phyloP scores from a whole-genome alignment of 2,329 filamentous ascomycete genomes.

The Calonectria naviculata region DNA sequence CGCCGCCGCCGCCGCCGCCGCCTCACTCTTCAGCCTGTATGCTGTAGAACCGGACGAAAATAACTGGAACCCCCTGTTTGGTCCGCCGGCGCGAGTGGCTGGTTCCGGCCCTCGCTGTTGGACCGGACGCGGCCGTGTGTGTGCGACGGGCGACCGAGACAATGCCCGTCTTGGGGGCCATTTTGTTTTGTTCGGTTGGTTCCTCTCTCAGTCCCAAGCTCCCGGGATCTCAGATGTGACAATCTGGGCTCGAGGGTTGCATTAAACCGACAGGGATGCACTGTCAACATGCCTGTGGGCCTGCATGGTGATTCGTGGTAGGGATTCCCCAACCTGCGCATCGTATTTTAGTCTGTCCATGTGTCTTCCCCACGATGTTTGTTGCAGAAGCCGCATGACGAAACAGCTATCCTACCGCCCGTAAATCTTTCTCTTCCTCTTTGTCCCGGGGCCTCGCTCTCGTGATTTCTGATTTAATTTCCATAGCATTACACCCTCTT shows the following conservation, averaged over 20 bases:
- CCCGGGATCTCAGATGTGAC: slow-evolving; percentile 39
- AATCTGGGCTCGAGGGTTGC: slow-evolving; percentile 32
- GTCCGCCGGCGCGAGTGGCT: slow-evolving; percentile 39
- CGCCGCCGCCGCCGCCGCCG: slow-evolving; percentile 11
- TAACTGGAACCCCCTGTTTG: slow-evolving; percentile 35
- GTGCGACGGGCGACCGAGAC: neutral
- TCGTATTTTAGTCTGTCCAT: slow-evolving; percentile 32
- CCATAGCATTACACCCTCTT: neutral
- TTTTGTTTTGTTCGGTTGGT: slow-evolving; percentile 8
- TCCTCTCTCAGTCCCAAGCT: slow-evolving; percentile 36
- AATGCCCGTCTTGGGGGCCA: neutral
- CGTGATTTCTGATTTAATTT: neutral
- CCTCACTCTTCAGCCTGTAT: slow-evolving; percentile 10
- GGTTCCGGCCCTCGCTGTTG: slow-evolving; percentile 20
- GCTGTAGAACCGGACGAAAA: slow-evolving; percentile 41
- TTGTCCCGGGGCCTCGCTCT: neutral
- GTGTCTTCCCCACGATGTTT: slow-evolving; percentile 16
- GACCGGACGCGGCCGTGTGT: slow-evolving; percentile 24
- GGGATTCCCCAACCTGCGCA: slow-evolving; percentile 17
- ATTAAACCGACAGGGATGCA: slow-evolving; percentile 34
- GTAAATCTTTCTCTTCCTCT: neutral
- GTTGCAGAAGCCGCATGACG: slow-evolving; percentile 1
- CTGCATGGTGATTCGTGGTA: slow-evolving; percentile 16
- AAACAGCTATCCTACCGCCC: neutral
- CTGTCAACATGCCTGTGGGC: slow-evolving; percentile 29